Conservation (phyloP, 1,284 basidiomycete species). For the Apiotrichum akiyoshidainum region DNA sequence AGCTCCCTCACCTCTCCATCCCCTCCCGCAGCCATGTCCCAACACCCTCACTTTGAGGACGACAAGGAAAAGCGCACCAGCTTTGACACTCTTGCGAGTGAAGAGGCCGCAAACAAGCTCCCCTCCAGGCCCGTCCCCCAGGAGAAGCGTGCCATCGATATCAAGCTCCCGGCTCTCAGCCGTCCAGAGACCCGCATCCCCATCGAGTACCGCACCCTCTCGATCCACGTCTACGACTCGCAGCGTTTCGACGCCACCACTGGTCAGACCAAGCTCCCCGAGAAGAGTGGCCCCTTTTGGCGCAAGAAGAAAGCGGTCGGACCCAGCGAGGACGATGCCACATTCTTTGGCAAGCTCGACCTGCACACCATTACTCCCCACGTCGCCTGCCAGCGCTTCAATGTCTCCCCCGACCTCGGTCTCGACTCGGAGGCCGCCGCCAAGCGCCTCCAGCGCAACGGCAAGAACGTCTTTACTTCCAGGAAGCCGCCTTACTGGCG, state of each 20-base stretch:
- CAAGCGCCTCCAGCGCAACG: conserved; percentile 52
- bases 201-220: conserved; percentile 32
- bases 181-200: conserved; percentile 3
- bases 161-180: background rate
- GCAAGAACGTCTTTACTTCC: conserved; percentile 51
- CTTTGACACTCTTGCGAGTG: background rate
- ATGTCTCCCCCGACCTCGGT: conserved; percentile 54
- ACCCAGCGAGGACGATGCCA: conserved; percentile 24
- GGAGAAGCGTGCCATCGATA: background rate
- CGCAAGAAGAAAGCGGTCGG: conserved; percentile 3
- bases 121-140: background rate
- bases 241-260: conserved; percentile 20
- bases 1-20: too few relatives aligned
- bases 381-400: conserved; percentile 56
- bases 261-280: background rate
- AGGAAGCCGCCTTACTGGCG: conserved; percentile 43
- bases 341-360: conserved; percentile 51
- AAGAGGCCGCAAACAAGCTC: background rate
- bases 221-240: conserved; percentile 42
- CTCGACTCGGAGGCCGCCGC: conserved; percentile 56
- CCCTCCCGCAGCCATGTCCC: background rate
- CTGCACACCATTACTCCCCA: conserved; percentile 57
- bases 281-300: background rate
- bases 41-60: conserved; percentile 1
- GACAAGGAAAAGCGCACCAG: background rate